phyloP scores from a whole-genome alignment of 768 basidiomycete species.

The Clitopilus passeckerianus region DNA sequence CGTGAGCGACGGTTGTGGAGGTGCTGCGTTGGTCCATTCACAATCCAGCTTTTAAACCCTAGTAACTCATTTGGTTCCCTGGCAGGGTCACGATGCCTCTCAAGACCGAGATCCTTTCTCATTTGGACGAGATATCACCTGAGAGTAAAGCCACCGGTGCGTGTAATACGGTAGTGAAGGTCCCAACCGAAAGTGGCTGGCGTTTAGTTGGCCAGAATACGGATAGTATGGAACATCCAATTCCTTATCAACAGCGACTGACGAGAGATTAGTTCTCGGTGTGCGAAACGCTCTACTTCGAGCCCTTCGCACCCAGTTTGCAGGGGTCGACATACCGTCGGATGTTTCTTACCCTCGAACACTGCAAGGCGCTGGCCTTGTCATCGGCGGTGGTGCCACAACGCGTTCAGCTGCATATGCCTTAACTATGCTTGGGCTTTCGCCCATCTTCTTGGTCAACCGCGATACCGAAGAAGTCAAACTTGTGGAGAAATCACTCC shows the following conservation, averaged over 20 bases:
- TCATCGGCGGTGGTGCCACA: conserved; percentile 33
- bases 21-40: conserved; percentile 22
- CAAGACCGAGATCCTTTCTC: conserved; percentile 25
- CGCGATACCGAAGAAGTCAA: conserved; percentile 25
- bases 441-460: conserved; percentile 34
- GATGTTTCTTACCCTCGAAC: conserved; percentile 14
- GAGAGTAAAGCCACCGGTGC: conserved; percentile 25
- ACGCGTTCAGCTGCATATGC: conserved; percentile 33
- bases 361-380: conserved; percentile 20
- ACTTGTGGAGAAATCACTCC: conserved; percentile 19
- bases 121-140: conserved; percentile 25
- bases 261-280: conserved; percentile 20
- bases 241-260: not conserved
- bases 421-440: conserved; percentile 50
- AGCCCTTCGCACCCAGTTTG: conserved; percentile 19
- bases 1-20: conserved; percentile 20
- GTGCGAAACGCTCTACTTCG: conserved; percentile 26
- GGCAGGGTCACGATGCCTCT: conserved; percentile 31
- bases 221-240: conserved; percentile 17
- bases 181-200: conserved; percentile 15
- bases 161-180: conserved; percentile 31
- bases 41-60: not conserved
- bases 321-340: conserved; percentile 9
- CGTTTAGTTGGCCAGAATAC: conserved; percentile 31
- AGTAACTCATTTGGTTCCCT: not conserved